Conservation (phyloP, 768 basidiomycete species). For the Kwoniella europaea region DNA sequence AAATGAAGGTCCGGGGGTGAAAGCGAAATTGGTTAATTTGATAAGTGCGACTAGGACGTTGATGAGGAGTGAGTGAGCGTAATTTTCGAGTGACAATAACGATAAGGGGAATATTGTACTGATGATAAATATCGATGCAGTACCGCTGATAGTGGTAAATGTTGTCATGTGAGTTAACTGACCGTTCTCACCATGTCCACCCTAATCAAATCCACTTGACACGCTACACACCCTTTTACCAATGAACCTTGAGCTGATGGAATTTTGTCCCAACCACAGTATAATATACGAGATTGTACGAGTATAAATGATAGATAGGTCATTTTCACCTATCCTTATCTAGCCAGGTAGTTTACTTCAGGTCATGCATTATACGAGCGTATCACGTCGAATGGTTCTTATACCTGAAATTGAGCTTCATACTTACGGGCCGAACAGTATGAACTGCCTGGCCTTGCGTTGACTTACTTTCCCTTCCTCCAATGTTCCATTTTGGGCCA, state of each 20-base stretch:
- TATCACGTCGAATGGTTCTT: too few species aligned
- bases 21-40: constrained; percentile 84
- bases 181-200: too few species aligned
- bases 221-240: too few species aligned
- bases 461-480: too few species aligned
- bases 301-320: constrained; percentile 55
- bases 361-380: neutral
- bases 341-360: neutral
- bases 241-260: constrained; percentile 14
- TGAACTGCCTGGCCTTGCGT: too few species aligned
- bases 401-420: too few species aligned
- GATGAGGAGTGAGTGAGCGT: constrained; percentile 80
- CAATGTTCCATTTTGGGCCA: too few species aligned
- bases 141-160: constrained; percentile 89
- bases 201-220: too few species aligned
- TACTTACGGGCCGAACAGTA: too few species aligned
- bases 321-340: neutral
- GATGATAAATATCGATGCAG: constrained; percentile 48
- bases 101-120: too few species aligned
- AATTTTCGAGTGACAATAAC: too few species aligned
- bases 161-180: constrained; percentile 69
- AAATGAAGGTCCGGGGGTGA: constrained; percentile 70
- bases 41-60: constrained; percentile 94
- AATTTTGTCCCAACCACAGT: constrained; percentile 17
- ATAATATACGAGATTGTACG: constrained; percentile 83